Base-by-base conservation (phyloP, 768 basidiomycete species). In the Pulveroboletus frians region DNA sequence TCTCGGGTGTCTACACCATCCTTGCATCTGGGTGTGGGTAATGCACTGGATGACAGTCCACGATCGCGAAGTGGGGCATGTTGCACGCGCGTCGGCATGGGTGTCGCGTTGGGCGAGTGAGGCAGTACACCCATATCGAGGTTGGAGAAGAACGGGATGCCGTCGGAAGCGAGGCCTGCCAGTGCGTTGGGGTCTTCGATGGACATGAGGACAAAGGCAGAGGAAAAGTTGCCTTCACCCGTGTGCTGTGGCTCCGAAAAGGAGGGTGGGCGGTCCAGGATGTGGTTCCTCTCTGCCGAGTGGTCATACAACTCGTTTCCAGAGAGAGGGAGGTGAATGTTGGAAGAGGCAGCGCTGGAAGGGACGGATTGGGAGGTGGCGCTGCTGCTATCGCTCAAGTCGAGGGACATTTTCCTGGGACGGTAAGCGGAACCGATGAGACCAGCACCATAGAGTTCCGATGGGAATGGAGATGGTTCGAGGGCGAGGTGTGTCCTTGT, bases 151-250 rank as follows among this genome's bases (percentile, higher is more conserved):
- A 88, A 88, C 0, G 84, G 81, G 13, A 77, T 73, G 6, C 74
- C 78, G 50, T 84, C 83, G 4, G 63, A 65, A 1, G 80, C 65
- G 41, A 87, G 71, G 2, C 83, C 78, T 0, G 84, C 81, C 32
- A 88, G 72, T 8, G 83, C 81, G 46, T 76, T 76, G 1, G 81
- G 79, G 59, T 90, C 88, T 49, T 88, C 87, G 43, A 91, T 73
- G 17, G 80, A 81, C 81, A 91, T 78, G 44, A 84, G 73, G 8
- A 85, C 88, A 61, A 91, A 89, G 1, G 82, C 83, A 20, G 75
- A 76, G 4, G 76, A 78, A 58, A 85, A 77, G 1, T 69, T 73
- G 23, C 69, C 71, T 49, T 76, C 73, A 17, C 61, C 54, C 6
- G 21, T 41, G 5, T 50, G 52, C 0, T 49, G 62, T 14, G 35